Percentiles rank a stretch among this genome's conserved stretches.
Evolutionary conservation across 495 filamentous ascomycete species (phyloP).

Genomic region (Pseudoneurospora amorphoporcata): DNA sequence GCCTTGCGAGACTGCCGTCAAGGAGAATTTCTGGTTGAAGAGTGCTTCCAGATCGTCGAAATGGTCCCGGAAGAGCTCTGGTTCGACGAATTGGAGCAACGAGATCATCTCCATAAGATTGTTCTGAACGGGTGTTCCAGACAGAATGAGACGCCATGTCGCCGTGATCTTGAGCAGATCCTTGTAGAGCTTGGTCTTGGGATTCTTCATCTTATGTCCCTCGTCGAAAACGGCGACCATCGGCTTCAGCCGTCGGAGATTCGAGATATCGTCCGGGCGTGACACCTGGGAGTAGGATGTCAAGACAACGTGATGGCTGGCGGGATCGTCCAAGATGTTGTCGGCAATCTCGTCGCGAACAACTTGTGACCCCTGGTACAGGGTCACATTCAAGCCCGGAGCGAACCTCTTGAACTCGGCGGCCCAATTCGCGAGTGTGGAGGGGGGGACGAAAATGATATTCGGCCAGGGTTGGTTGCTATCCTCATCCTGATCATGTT

Average conservation of each 20-base stretch:
- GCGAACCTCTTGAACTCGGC: constrained; percentile 85
- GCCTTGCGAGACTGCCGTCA: constrained; percentile 58
- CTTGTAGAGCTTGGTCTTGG: constrained; percentile 66
- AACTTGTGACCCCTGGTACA: constrained; percentile 67
- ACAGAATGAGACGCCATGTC: constrained; percentile 72
- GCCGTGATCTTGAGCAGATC: constrained; percentile 69
- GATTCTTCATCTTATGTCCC: constrained; percentile 85
- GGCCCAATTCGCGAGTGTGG: constrained; percentile 91
- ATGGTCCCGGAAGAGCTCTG: constrained; percentile 64
- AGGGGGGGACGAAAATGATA: constrained; percentile 81
- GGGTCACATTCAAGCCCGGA: constrained; percentile 58
- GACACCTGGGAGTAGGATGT: constrained; percentile 64
- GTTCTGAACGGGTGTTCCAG: constrained; percentile 92
- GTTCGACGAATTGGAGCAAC: constrained; percentile 84
- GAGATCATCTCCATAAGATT: constrained; percentile 87
- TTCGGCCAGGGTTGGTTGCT: constrained; percentile 60
- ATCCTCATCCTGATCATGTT: constrained; percentile 1
- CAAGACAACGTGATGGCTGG: constrained; percentile 70
- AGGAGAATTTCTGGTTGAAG: constrained; percentile 85
- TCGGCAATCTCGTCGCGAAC: constrained; percentile 57
- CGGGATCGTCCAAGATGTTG: constrained; percentile 49
- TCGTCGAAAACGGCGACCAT: constrained; percentile 81
- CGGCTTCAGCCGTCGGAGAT: constrained; percentile 31
- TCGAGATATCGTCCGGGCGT: constrained; percentile 28
- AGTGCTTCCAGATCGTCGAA: constrained; percentile 65